Percentiles rank a stretch among this genome's conserved stretches.
phyloP scores from a whole-genome alignment of 1,284 basidiomycete genomes.

The Dichomitus squalens region DNA sequence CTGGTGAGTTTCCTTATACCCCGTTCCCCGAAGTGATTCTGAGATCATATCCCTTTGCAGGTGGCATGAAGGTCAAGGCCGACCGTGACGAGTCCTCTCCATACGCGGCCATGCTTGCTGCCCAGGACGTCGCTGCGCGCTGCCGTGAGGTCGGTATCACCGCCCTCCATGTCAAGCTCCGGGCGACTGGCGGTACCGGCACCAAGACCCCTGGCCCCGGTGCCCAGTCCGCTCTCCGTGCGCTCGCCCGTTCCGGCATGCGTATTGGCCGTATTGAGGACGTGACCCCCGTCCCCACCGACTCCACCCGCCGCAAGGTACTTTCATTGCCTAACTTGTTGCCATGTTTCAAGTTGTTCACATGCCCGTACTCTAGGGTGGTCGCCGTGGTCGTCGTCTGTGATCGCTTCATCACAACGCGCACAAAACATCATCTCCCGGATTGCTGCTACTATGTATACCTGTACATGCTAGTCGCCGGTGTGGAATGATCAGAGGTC shows the following conservation, averaged over 20 bases:
- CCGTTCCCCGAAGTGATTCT: background rate
- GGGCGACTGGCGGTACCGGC: slow-evolving; percentile 97
- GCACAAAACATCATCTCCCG: slow-evolving; percentile 29
- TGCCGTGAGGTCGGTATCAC: slow-evolving; percentile 99
- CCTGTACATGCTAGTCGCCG: slow-evolving; percentile 31
- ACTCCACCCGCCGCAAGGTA: slow-evolving; percentile 96
- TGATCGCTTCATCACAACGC: slow-evolving; percentile 41
- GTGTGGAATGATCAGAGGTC: slow-evolving; percentile 52
- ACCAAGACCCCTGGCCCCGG: slow-evolving; percentile 99
- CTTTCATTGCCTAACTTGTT: slow-evolving; percentile 20
- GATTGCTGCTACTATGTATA: slow-evolving; percentile 39
- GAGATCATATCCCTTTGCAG: slow-evolving; percentile 40
- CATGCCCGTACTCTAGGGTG: slow-evolving; percentile 65
- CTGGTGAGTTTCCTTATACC: slow-evolving; percentile 56
- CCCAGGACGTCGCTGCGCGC: slow-evolving; percentile 94
- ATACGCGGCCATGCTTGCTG: slow-evolving; percentile 99
- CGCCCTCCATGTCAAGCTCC: slow-evolving; percentile 96
- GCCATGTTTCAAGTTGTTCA: slow-evolving; percentile 9
- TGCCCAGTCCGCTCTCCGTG: slow-evolving; percentile 97
- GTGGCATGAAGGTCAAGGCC: slow-evolving; percentile 99
- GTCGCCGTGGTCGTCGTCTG: slow-evolving; percentile 99
- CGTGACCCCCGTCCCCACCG: slow-evolving; percentile 96
- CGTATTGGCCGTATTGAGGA: slow-evolving; percentile 97
- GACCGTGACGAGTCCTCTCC: slow-evolving; percentile 99
- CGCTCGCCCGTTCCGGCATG: slow-evolving; percentile 98